Evolutionary conservation across 345 rosid species (phyloP).

Genomic region (Litchi chinensis): DNA sequence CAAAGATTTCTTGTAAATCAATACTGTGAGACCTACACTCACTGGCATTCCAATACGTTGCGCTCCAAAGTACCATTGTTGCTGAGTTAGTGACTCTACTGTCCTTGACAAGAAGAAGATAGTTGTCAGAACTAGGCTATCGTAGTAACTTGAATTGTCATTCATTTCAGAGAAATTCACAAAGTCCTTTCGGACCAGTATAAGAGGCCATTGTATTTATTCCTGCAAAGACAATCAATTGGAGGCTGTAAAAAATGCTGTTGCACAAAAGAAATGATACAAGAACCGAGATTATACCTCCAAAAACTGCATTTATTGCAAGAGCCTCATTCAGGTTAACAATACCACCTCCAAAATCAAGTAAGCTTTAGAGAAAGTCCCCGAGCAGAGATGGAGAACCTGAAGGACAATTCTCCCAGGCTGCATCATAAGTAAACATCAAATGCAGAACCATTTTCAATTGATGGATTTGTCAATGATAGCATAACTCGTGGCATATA

Average conservation of each 20-base stretch:
- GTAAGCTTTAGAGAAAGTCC: no score
- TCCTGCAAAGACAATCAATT: slow-evolving; percentile 37
- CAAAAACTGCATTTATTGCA: slow-evolving; percentile 53
- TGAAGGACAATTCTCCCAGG: no score
- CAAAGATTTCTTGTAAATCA: slow-evolving; percentile 59
- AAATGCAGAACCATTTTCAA: no score
- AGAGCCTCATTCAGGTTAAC: slow-evolving; percentile 5
- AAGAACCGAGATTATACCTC: slow-evolving; percentile 44
- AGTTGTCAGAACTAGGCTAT: slow-evolving; percentile 54
- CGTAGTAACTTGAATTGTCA: slow-evolving; percentile 33
- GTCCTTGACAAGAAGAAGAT: slow-evolving; percentile 64
- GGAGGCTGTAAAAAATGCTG: slow-evolving; percentile 1
- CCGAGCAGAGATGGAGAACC: no score
- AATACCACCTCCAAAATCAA: no score
- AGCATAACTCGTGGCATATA: no score
- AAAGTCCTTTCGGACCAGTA: slow-evolving; percentile 60
- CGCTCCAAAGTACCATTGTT: slow-evolving; percentile 76
- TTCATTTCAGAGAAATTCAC: slow-evolving; percentile 48
- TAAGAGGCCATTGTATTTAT: slow-evolving; percentile 58
- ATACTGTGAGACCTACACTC: slow-evolving; percentile 52
- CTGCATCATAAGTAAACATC: no score
- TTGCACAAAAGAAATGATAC: not conserved
- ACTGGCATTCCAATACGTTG: slow-evolving; percentile 57
- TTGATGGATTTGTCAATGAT: no score
- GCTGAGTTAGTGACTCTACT: slow-evolving; percentile 57